Percentiles rank a stretch among this genome's conserved stretches.
These are phyloP conservation scores for Kandelia obovata DNA, from an alignment of 345 rosid species.

Conservation along the genomic window DNA sequence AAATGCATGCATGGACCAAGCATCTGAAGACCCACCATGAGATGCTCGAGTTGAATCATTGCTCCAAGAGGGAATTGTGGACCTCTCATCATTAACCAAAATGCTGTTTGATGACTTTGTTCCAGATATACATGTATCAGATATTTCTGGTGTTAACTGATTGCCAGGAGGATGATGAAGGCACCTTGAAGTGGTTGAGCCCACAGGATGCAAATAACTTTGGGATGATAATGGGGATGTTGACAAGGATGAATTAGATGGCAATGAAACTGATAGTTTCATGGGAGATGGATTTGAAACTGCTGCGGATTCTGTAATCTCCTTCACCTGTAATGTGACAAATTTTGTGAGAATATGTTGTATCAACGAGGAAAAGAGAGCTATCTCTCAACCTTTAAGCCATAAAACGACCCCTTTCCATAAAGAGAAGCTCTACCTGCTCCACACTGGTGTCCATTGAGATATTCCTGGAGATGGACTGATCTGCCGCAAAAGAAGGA, in stretches of 20 bases:
- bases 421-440: slow-evolving; percentile 49
- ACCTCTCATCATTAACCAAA: slow-evolving; percentile 41
- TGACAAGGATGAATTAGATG: slow-evolving; percentile 59
- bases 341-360: slow-evolving; percentile 15
- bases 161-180: slow-evolving; percentile 38
- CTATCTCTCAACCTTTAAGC: neutral
- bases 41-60: slow-evolving; percentile 54
- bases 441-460: slow-evolving; percentile 57
- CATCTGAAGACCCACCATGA: slow-evolving; percentile 64
- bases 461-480: slow-evolving; percentile 55
- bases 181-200: slow-evolving; percentile 42
- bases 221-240: slow-evolving; percentile 53
- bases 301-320: slow-evolving; percentile 42
- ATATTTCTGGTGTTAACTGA: slow-evolving; percentile 35
- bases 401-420: slow-evolving; percentile 11
- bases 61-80: slow-evolving; percentile 46
- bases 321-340: slow-evolving; percentile 43
- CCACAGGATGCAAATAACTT: slow-evolving; percentile 41
- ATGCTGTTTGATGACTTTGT: slow-evolving; percentile 41
- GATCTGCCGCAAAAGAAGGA: slow-evolving; percentile 45
- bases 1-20: slow-evolving; percentile 80
- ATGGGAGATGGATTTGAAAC: slow-evolving; percentile 49
- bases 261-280: slow-evolving; percentile 56
- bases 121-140: slow-evolving; percentile 39
- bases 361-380: slow-evolving; percentile 3